Base-by-base conservation (phyloP, 345 rosid species). In the Eucalyptus fibrosa region DNA sequence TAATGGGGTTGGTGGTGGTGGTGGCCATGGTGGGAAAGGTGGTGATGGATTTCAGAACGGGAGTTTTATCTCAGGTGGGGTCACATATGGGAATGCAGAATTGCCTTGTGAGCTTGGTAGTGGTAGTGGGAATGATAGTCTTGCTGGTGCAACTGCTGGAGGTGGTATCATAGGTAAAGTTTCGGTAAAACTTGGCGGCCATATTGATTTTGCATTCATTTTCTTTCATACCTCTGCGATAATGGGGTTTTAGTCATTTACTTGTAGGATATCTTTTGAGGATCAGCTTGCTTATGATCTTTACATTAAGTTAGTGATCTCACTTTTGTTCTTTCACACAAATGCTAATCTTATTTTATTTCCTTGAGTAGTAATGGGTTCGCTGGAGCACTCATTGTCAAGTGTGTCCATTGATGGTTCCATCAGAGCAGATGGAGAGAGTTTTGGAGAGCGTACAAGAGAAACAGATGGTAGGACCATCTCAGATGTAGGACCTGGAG, bases 51-150 rank as follows among this genome's bases (percentile, higher is more conserved):
- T 93, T 91, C 93, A 94, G 92, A 93, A 97, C 88, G 98, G 97
- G 90, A 94, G 92, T 91, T 93, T 93, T 88, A 89, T 96, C 9
- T 95, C 93, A 15, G 99, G 98, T 87, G 99, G 99, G 12, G 90
- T 89, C 88, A 55, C 94, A 47, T 97, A 97, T 92, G 99, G 99
- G 87, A 93, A 94, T 93, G 93, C 97, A 60, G 95, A 96, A 89
- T 90, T 97, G 92, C 99, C 99, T 34, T 97, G 99, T 94, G 99
- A 97, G 91, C 98, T 97, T 92, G 99, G 99, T 32, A 97, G 99
- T 88, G 99, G 99, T 87, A 97, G 98, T 92, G 99, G 99, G 90
- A 92, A 95, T 89, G 94, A 93, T 89, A 96, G 94, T 88, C 94
- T 94, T 49, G 91, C 93, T 19, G 96, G 97, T 72, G 90, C 97